phyloP scores from a whole-genome alignment of 2,329 filamentous ascomycete species.

The Cladosporium austrohemisphaericum region DNA sequence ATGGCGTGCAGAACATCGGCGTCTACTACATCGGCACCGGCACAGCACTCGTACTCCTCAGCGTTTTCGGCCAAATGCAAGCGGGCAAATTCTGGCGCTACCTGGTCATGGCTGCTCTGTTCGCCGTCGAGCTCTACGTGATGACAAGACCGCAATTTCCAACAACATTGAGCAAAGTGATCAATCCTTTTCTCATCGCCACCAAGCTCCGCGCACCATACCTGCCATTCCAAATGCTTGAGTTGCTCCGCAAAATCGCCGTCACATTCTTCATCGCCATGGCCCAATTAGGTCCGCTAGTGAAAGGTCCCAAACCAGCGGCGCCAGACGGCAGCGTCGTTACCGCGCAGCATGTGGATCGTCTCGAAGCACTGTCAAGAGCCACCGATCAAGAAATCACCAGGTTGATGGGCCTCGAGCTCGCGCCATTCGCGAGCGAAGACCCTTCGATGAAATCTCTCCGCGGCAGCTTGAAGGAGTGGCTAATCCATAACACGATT shows the following conservation, averaged over 20 bases:
- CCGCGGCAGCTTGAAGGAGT: slow-evolving; percentile 73
- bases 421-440: slow-evolving; percentile 77
- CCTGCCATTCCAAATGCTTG: slow-evolving; percentile 80
- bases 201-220: slow-evolving; percentile 55
- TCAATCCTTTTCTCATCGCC: slow-evolving; percentile 47
- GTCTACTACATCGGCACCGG: slow-evolving; percentile 61
- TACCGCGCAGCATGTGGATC: slow-evolving; percentile 61
- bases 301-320: slow-evolving; percentile 39
- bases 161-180: slow-evolving; percentile 40
- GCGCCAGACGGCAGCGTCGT: slow-evolving; percentile 26
- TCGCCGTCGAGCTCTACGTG: slow-evolving; percentile 55
- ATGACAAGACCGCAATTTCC: slow-evolving; percentile 52
- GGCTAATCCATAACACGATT: slow-evolving; percentile 83
- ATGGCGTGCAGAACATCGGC: slow-evolving; percentile 59
- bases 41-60: slow-evolving; percentile 57
- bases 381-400: slow-evolving; percentile 65
- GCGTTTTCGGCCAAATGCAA: slow-evolving; percentile 63
- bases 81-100: slow-evolving; percentile 58
- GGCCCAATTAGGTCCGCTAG: slow-evolving; percentile 70
- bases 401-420: slow-evolving; percentile 70
- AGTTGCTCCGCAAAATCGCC: slow-evolving; percentile 69
- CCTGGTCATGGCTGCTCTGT: slow-evolving; percentile 50
- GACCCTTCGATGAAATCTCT: slow-evolving; percentile 60
- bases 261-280: slow-evolving; percentile 81
- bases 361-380: slow-evolving; percentile 59